Conservation (phyloP, 805 yeast genomes). For the Pichia membranifaciens region DNA sequence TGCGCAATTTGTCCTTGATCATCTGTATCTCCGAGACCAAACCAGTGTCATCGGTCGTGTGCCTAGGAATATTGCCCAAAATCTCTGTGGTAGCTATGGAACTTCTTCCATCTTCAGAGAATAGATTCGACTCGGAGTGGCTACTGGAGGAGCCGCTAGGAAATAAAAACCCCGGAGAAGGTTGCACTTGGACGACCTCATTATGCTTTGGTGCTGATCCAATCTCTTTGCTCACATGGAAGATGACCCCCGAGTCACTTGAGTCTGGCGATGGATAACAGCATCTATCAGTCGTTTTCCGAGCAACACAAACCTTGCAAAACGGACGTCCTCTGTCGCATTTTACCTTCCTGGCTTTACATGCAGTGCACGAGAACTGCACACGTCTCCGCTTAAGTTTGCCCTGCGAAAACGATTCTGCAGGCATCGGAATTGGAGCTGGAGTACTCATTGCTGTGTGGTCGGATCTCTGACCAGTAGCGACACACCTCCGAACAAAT, state of each 20-base stretch:
- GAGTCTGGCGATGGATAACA: neutral
- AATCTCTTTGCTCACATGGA: neutral
- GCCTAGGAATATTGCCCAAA: no score
- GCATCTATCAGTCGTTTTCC: neutral
- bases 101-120: no score
- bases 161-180: no score
- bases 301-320: neutral
- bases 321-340: slow-evolving; percentile 2
- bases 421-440: neutral
- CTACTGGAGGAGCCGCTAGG: no score
- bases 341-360: neutral
- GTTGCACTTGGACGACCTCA: no score
- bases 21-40: neutral
- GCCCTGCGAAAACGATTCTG: neutral
- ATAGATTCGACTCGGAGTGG: no score
- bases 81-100: no score
- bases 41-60: neutral
- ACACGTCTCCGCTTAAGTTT: neutral
- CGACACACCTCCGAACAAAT: no score
- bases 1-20: neutral
- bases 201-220: no score
- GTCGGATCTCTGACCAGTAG: no score
- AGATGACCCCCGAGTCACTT: neutral
- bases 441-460: neutral
- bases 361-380: neutral